phyloP scores from a whole-genome alignment of 805 yeast genomes.

The Ogataea saltuana region DNA sequence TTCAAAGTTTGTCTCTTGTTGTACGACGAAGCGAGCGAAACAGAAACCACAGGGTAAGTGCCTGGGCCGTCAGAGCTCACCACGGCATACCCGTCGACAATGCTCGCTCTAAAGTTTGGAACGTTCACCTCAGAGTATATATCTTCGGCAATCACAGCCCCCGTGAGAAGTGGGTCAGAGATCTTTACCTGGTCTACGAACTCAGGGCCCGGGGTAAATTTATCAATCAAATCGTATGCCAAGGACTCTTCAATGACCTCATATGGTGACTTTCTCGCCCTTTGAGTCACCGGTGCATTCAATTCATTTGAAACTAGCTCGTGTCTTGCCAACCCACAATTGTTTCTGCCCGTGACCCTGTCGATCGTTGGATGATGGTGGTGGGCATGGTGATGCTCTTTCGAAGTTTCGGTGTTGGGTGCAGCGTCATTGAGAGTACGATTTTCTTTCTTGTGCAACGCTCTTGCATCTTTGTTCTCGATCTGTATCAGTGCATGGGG shows the following conservation, averaged over 20 bases:
- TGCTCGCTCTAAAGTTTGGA: constrained; percentile 54
- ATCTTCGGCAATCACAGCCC: constrained; percentile 45
- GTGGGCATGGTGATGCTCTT: constrained; percentile 17
- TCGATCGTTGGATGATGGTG: constrained; percentile 6
- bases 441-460: constrained; percentile 37
- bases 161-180: constrained; percentile 32
- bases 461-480: constrained; percentile 39
- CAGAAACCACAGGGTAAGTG: constrained; percentile 39
- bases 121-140: constrained; percentile 40
- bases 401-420: constrained; percentile 18
- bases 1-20: constrained; percentile 17
- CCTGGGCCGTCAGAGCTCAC: constrained; percentile 47
- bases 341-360: constrained; percentile 14
- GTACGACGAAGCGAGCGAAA: constrained; percentile 44
- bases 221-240: constrained; percentile 39
- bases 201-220: constrained; percentile 36
- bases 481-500: constrained; percentile 47
- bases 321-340: constrained; percentile 40
- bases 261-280: constrained; percentile 51
- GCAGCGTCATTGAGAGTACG: constrained; percentile 28
- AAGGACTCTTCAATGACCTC: constrained; percentile 45
- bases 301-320: constrained; percentile 37
- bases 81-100: constrained; percentile 60
- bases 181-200: constrained; percentile 27
- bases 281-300: constrained; percentile 38